Evolutionary conservation across 1,284 basidiomycete species (phyloP).

Genomic region (Leccinum angustisporum): DNA sequence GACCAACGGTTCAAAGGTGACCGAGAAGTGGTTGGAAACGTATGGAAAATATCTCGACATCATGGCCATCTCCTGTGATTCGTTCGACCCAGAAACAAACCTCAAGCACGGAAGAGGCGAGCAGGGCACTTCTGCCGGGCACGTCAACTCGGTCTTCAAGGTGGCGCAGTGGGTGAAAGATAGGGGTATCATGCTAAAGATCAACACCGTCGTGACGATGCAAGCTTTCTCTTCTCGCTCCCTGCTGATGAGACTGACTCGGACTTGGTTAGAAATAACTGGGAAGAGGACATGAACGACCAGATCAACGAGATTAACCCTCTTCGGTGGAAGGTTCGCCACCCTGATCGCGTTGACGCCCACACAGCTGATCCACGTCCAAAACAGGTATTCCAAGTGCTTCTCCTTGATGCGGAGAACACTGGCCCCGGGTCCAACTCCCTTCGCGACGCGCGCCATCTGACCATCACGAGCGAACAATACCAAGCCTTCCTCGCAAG

Average conservation of each 20-base stretch:
- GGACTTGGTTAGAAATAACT: slow-evolving; percentile 9
- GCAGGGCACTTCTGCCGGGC: slow-evolving; percentile 24
- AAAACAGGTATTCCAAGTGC: slow-evolving; percentile 20
- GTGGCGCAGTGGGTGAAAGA: slow-evolving; percentile 12
- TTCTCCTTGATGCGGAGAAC: slow-evolving; percentile 6
- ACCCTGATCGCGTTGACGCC: background rate
- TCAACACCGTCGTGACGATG: slow-evolving; percentile 18
- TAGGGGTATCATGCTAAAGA: slow-evolving; percentile 26
- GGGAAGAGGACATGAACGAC: slow-evolving; percentile 22
- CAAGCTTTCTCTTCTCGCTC: slow-evolving; percentile 1
- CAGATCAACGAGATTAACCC: slow-evolving; percentile 10
- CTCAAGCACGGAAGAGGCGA: slow-evolving; percentile 33
- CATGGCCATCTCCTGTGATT: slow-evolving; percentile 42
- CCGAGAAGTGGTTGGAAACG: slow-evolving; percentile 38
- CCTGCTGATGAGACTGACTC: background rate
- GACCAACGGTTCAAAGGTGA: slow-evolving; percentile 40
- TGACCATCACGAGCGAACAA: slow-evolving; percentile 17
- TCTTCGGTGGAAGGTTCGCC: slow-evolving; percentile 16
- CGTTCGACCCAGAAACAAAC: slow-evolving; percentile 38
- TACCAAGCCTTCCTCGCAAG: slow-evolving; percentile 14
- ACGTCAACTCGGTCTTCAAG: slow-evolving; percentile 14
- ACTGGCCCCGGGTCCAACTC: slow-evolving; percentile 12
- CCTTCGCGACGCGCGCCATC: slow-evolving; percentile 13
- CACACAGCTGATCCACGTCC: background rate
- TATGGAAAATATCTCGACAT: slow-evolving; percentile 39